Base-by-base conservation (phyloP, 2,329 filamentous ascomycete genomes). In the Fusarium burgessii region DNA sequence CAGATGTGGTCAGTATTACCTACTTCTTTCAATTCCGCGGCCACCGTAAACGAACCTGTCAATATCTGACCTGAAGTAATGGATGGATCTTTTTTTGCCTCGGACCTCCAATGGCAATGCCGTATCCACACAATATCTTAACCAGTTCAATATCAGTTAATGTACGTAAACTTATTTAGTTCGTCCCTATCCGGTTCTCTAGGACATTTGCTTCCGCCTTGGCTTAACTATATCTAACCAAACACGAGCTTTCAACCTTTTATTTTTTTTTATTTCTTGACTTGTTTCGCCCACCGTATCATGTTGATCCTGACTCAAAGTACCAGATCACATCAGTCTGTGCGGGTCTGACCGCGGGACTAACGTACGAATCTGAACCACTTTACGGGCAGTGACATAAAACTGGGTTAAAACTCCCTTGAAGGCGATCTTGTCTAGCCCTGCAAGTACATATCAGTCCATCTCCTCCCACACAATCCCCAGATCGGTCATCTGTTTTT, bases 291-390 rank as follows among this genome's bases (percentile, higher is more conserved):
- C 47, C 35, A 11, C 25, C 17, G 11, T 10, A 41, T 20, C 56
- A 32, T 55, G 46, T n/a, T 27, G 15, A 14, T 20, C 35, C 29
- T 36, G n/a, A 27, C 35, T 55, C 46, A 15, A 47, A 55, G 32
- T 42, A 15, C 40, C 15, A 27, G 3, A 55, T 55, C 29, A 15
- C 23, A 27, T 13, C 52, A 55, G 45, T 52, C 55, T 52, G 45
- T 58, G 47, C 46, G 36, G 27, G 56, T 55, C 56, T 58, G 35
- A 55, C 38, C 47, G 46, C 56, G 46, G 36, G 25, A 55, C 47
- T 33, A 35, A 25, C 17, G 17, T 20, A 36, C 32, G 9, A 50
- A 36, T 36, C 32, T 50, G 47, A 50, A 50, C 17, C 47, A 50
- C 32, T 18, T 20, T 27, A 40, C 55, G 55, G 55, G 17, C 35